A percentile compares a stretch with the other conserved stretches of the same genome.
These are phyloP conservation scores for Miscanthus sacchariflorus DNA, from an alignment of 202 grass and related monocot genomes.

Conservation along the genomic window DNA sequence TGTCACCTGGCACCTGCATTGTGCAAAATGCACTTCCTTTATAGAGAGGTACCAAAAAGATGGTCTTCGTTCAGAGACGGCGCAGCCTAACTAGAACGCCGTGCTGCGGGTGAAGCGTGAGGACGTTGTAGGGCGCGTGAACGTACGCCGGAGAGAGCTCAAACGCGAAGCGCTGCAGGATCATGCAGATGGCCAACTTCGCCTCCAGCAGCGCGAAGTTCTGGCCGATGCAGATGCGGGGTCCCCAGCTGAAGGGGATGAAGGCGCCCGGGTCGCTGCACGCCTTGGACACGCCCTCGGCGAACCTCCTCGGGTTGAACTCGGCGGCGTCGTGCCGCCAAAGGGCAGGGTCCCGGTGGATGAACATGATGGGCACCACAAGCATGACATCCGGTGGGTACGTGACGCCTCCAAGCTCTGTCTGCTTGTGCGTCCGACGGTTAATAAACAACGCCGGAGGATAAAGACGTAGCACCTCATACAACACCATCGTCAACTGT, in stretches of 20 bases:
- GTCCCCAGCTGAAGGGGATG: conserved; percentile 40
- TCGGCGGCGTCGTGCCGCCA: conserved; percentile 21
- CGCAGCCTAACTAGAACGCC: conserved; percentile 53
- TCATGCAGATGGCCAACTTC: conserved; percentile 13
- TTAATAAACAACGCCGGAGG: conserved; percentile 33
- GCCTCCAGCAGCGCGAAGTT: conserved; percentile 38
- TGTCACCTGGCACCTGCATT: neutral
- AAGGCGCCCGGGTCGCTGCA: conserved; percentile 31
- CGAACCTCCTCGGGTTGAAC: conserved; percentile 39
- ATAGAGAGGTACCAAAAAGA: neutral
- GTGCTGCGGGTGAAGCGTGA: conserved; percentile 69
- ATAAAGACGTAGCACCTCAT: conserved; percentile 71
- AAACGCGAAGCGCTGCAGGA: conserved; percentile 34
- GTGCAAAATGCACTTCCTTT: neutral
- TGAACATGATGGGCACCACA: conserved; percentile 21
- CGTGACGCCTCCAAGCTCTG: conserved; percentile 49
- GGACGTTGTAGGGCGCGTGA: conserved; percentile 45
- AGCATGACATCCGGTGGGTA: conserved; percentile 56
- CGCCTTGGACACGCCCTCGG: conserved; percentile 40
- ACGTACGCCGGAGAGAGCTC: conserved; percentile 29
- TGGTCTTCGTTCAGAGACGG: conserved; percentile 30
- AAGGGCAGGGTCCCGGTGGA: conserved; percentile 13
- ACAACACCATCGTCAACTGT: conserved; percentile 67
- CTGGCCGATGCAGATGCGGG: conserved; percentile 23
- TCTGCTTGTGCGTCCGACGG: conserved; percentile 46